Evolutionary conservation across 176 grass and related monocot species (phyloP).

Genomic region (Typha latifolia): DNA sequence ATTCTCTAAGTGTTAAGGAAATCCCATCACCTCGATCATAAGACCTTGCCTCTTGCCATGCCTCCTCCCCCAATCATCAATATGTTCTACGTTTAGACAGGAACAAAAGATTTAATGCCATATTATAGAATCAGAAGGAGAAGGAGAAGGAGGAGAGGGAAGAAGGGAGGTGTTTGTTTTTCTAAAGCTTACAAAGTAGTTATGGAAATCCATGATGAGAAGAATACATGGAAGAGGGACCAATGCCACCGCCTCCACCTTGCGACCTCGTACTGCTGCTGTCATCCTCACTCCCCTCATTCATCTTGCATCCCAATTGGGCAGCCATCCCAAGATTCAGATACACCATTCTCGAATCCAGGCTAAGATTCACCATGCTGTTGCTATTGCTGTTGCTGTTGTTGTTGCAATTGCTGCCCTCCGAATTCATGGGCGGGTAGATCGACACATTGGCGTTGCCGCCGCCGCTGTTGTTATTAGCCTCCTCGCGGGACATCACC

Average conservation of each 20-base stretch:
- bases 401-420: conserved; percentile 10
- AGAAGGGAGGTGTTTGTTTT: background rate
- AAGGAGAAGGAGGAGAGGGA: background rate
- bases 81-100: background rate
- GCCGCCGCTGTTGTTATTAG: conserved; percentile 22
- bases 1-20: background rate
- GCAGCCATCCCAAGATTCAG: conserved; percentile 92
- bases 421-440: conserved; percentile 42
- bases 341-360: conserved; percentile 96
- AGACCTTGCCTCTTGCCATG: background rate
- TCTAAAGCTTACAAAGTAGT: conserved; percentile 1
- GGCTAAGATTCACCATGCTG: conserved; percentile 81
- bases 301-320: conserved; percentile 63
- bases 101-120: background rate
- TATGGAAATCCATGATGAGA: background rate
- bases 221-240: background rate
- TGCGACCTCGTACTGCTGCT: conserved; percentile 42
- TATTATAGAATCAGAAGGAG: background rate
- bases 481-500: conserved; percentile 78
- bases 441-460: conserved; percentile 27
- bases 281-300: conserved; percentile 41
- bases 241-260: conserved; percentile 21
- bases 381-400: conserved; percentile 39
- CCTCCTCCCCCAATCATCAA: background rate
- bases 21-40: background rate